These are phyloP conservation scores for Colletotrichum neosansevieriae DNA, from an alignment of 2,329 filamentous ascomycete species.

Conservation along the genomic window DNA sequence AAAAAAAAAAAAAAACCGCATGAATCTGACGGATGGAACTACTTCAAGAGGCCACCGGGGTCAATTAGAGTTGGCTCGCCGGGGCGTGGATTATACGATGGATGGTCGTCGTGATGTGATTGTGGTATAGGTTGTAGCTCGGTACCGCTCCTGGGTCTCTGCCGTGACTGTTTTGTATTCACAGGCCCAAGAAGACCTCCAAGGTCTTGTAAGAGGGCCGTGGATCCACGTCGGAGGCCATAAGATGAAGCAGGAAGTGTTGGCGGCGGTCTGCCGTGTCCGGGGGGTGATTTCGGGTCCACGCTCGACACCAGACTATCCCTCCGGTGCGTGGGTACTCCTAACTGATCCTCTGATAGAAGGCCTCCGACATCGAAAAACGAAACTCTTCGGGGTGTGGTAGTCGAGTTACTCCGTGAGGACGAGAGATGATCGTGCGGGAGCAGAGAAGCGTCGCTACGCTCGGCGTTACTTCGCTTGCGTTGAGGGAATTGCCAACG, in stretches of 20 bases:
- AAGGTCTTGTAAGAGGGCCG: constrained; percentile 69
- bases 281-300: constrained; percentile 53
- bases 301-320: constrained; percentile 58
- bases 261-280: constrained; percentile 52
- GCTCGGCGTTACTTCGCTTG: constrained; percentile 52
- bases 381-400: constrained; percentile 72
- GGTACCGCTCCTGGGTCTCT: constrained; percentile 52
- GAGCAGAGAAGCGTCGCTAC: constrained; percentile 60
- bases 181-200: constrained; percentile 64
- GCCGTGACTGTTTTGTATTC: constrained; percentile 48
- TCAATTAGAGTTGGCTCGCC: constrained; percentile 53
- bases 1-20: no score
- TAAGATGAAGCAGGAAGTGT: constrained; percentile 58
- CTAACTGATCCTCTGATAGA: constrained; percentile 64
- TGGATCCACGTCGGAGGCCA: constrained; percentile 66
- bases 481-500: constrained; percentile 62
- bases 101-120: constrained; percentile 50
- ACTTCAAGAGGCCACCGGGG: constrained; percentile 55
- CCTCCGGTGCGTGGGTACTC: constrained; percentile 50
- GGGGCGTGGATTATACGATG: constrained; percentile 46
- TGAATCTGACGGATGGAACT: not conserved
- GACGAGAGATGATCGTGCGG: constrained; percentile 51
- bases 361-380: constrained; percentile 90
- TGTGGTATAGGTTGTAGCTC: constrained; percentile 62
- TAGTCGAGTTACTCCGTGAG: constrained; percentile 54